Percentiles rank a stretch among this genome's conserved stretches.
phyloP scores from a whole-genome alignment of 306 rosid species.

The Trifolium dubium region DNA sequence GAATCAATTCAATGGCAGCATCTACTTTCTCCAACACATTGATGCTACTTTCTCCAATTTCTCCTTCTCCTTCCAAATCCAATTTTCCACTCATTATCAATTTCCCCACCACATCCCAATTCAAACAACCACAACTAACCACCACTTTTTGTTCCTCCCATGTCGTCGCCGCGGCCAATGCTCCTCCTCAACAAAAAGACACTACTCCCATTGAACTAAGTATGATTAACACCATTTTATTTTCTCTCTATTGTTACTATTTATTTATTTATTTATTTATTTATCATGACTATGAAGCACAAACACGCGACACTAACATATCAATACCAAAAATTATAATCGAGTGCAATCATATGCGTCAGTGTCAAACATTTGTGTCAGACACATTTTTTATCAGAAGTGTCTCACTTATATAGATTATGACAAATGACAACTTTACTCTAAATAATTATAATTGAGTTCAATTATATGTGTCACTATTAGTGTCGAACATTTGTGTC shows the following conservation, averaged over 20 bases:
- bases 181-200: constrained; percentile 40
- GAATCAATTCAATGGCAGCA: constrained; percentile 50
- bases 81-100: constrained; percentile 35
- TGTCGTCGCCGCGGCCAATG: constrained; percentile 47
- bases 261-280: too few relatives aligned
- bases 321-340: too few relatives aligned
- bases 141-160: constrained; percentile 44
- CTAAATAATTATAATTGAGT: too few relatives aligned
- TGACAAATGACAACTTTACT: too few relatives aligned
- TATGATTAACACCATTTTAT: neutral
- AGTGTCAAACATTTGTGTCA: too few relatives aligned
- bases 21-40: constrained; percentile 51
- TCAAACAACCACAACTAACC: constrained; percentile 43
- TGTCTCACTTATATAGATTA: too few relatives aligned
- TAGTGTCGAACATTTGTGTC: neutral
- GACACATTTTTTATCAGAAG: too few relatives aligned
- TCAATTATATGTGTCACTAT: neutral
- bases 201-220: neutral
- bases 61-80: constrained; percentile 25
- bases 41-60: constrained; percentile 34
- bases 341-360: too few relatives aligned
- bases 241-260: too few relatives aligned
- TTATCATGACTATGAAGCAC: neutral
- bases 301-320: too few relatives aligned
- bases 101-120: constrained; percentile 44